Base-by-base conservation (phyloP, 2,329 filamentous ascomycete genomes). In the Beauveria varroae region DNA sequence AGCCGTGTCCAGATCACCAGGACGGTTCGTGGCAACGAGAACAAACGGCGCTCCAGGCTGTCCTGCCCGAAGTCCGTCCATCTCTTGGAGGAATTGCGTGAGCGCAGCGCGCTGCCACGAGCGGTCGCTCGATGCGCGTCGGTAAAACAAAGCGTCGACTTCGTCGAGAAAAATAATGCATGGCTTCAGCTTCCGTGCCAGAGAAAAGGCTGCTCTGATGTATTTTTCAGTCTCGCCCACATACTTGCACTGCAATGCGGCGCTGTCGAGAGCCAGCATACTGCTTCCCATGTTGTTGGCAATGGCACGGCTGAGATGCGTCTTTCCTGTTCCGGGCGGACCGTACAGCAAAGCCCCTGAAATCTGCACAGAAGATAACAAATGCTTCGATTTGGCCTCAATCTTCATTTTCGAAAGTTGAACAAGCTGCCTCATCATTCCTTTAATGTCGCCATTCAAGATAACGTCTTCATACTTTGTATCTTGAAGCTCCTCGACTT, bases 1-100 rank as follows among this genome's bases (percentile, higher is more conserved):
- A 3, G 80, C 80, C 50, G 79, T 76, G 54, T 73, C 70, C 2
- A 73, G 63, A 46, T 72, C 70, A 14, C 60, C 62, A 1, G 70
- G 71, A 26, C 67, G 65, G 40, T 72, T 73, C 14, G 70, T 71
- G 5, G 71, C 70, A 2, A 68, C 57, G 7, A 72, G 52, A 1
- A 73, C 54, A 57, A 71, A 69, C 2, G 69, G 66, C 3, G 58
- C 30, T n/a, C 20, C 55, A 16, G 46, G 10, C 22, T 8, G 30
- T 6, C 56, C 47, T 8, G 22, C 52, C 5, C 8, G n/a, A 5
- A 71, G 60, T 2, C 70, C 70, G 43, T 73, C 70, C 69, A 64
- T 64, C 28, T 68, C 64, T 12, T 56, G 52, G 6, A 73, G 65
- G 52, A 72, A 73, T 64, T 71, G 68, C 10, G 60, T 68, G 22